These are phyloP conservation scores for Lodderomyces parapsilosis DNA, from an alignment of 1,139 yeast species.

Conservation along the genomic window DNA sequence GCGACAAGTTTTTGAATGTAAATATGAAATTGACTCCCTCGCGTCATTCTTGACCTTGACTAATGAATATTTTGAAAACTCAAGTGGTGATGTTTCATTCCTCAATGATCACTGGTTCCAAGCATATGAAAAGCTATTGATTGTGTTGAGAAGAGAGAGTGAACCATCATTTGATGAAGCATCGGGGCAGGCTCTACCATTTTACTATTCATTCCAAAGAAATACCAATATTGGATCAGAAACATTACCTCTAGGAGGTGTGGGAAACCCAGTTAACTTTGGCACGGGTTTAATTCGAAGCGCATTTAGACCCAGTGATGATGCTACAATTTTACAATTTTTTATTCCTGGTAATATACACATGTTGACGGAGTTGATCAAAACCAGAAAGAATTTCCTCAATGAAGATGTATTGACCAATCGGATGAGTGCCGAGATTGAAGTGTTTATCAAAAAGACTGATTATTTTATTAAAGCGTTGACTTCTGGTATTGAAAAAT, in stretches of 20 bases:
- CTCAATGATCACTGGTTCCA: slow-evolving; percentile 54
- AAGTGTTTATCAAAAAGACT: slow-evolving; percentile 18
- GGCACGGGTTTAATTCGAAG: slow-evolving; percentile 74
- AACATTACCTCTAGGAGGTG: slow-evolving; percentile 73
- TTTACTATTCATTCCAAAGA: slow-evolving; percentile 68
- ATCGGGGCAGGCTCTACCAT: slow-evolving; percentile 52
- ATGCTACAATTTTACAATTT: slow-evolving; percentile 76
- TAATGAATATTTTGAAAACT: slow-evolving; percentile 62
- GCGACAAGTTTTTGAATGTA: slow-evolving; percentile 78
- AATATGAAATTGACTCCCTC: slow-evolving; percentile 82
- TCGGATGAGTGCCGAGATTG: slow-evolving; percentile 1
- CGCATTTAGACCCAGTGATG: slow-evolving; percentile 92
- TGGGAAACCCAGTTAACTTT: slow-evolving; percentile 77
- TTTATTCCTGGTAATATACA: slow-evolving; percentile 88
- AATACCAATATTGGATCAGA: slow-evolving; percentile 77
- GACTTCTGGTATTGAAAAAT: slow-evolving; percentile 55
- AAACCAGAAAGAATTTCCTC: slow-evolving; percentile 23
- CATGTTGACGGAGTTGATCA: slow-evolving; percentile 59
- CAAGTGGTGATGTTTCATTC: slow-evolving; percentile 51
- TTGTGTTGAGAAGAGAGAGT: slow-evolving; percentile 60
- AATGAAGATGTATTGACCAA: slow-evolving; percentile 10
- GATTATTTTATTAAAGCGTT: slow-evolving; percentile 43
- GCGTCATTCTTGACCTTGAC: slow-evolving; percentile 78
- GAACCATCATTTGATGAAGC: slow-evolving; percentile 58
- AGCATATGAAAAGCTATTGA: slow-evolving; percentile 55